Percentiles rank a stretch among this genome's conserved stretches.
phyloP scores from a whole-genome alignment of 1,284 basidiomycete species.

The Ganoderma leucocontextum region DNA sequence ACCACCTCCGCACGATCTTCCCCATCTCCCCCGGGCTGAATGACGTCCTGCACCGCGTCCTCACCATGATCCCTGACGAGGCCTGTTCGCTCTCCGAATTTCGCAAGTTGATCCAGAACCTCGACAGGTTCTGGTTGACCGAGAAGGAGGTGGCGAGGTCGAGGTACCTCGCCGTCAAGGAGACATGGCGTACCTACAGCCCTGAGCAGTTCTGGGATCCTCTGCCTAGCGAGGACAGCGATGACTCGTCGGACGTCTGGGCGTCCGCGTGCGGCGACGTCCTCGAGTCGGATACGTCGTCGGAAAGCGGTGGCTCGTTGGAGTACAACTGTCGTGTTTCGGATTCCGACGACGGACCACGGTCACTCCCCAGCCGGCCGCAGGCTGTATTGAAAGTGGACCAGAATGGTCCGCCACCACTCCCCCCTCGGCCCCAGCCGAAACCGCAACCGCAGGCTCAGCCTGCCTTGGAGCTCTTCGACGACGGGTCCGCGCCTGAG shows the following conservation, averaged over 20 bases:
- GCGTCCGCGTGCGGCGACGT: conserved; percentile 15
- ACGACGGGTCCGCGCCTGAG: neutral
- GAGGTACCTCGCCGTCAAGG: conserved; percentile 8
- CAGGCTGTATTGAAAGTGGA: neutral
- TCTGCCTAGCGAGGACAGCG: neutral
- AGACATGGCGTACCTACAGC: conserved; percentile 15
- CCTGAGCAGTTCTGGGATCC: neutral
- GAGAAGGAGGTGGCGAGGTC: conserved; percentile 30
- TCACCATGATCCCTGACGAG: conserved; percentile 57
- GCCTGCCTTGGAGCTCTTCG: neutral
- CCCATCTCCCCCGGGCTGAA: conserved; percentile 75
- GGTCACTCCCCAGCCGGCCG: neutral
- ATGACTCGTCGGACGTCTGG: conserved; percentile 19
- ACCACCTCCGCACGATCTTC: conserved; percentile 73
- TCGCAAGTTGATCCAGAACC: conserved; percentile 43
- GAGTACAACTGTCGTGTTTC: conserved; percentile 14
- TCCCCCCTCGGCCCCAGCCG: neutral
- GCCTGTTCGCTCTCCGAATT: conserved; percentile 69
- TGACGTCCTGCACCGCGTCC: conserved; percentile 64
- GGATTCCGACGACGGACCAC: neutral
- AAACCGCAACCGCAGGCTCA: neutral
- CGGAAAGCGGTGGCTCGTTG: conserved; percentile 20
- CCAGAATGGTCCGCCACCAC: neutral
- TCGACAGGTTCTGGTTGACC: conserved; percentile 42
- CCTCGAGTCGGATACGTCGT: conserved; percentile 21